Evolutionary conservation across 805 yeast species (phyloP), one percentile per base, ranked within the genome.

Genomic region (Metschnikowia similis): DNA sequence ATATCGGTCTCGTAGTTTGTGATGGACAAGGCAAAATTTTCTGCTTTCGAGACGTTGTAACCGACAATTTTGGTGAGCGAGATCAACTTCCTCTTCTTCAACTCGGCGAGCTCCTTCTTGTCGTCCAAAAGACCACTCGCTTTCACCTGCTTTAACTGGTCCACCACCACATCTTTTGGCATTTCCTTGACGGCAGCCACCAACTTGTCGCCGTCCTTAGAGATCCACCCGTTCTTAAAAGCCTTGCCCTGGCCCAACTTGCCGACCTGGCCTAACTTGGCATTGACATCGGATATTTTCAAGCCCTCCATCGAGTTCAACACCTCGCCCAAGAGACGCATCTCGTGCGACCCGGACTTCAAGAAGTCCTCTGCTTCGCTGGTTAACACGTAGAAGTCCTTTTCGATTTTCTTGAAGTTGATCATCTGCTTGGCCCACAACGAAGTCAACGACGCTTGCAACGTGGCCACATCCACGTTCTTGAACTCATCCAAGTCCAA

Each of bases 201-300:
- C 59, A 92, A 79, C 62, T 78, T 82, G 59, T 87, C 96, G 50
- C 92, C 95, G 51, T 85, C 87, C 67, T 95, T 94, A 56, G 80
- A 73, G 61, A 94, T 84, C 99, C 99, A 94, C 38, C 96, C 95
- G 68, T 91, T 91, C 71, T 90, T 92, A 80, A 94, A 95, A 14
- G 98, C 99, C 63, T 91, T 84, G 59, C 96, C 96, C 74, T 94
- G 99, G 55, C 99, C 99, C 56, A 92, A 79, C 60, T 85, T 84
- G 55, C 97, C 98, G 52, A 82, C 82, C 47, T 82, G 74, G 49
- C 97, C 97, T 71, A 92, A 75, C 56, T 85, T 79, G 49, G 83
- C 66, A 51, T 70, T 67, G 48, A 87, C 88, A 48, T 92, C 97
- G 26, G 86, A 66, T 59, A 94, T 84, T 64, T 87, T 88, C 61